Conservation (phyloP, 75 land plant species). For the Pinus taeda region DNA sequence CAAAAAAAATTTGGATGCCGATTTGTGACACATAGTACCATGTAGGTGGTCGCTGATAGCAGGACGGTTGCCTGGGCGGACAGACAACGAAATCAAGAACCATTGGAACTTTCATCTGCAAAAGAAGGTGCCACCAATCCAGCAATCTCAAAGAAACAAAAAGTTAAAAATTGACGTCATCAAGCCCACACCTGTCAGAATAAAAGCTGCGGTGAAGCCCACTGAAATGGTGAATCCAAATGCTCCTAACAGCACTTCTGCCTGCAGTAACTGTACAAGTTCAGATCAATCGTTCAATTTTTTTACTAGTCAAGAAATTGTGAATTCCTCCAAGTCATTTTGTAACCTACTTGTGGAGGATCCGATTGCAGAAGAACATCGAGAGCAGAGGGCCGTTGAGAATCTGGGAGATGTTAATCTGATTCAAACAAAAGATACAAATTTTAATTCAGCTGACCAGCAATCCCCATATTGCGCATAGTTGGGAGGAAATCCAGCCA, state of each 20-base stretch:
- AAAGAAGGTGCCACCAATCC: background rate
- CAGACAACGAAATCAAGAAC: conserved; percentile 10
- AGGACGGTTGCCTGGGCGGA: background rate
- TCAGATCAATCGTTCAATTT: background rate
- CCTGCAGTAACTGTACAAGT: background rate
- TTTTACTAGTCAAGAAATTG: background rate
- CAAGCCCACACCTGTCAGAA: background rate
- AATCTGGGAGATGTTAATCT: background rate
- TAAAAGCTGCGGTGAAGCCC: background rate
- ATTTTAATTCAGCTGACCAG: background rate
- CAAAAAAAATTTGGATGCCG: no score
- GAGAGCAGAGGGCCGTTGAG: background rate
- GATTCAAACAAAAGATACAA: background rate
- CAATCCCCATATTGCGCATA: background rate
- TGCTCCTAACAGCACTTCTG: no score
- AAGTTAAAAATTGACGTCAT: background rate
- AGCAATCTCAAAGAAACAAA: background rate
- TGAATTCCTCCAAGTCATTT: background rate
- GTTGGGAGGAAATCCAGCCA: background rate
- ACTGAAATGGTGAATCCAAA: background rate
- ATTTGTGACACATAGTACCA: background rate
- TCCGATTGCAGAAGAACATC: background rate
- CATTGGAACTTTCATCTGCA: background rate
- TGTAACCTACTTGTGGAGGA: no score
- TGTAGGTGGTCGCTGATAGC: conserved; percentile 8